These are phyloP conservation scores for Syzygium aqueum DNA, from an alignment of 345 rosid genomes.

Conservation along the genomic window DNA sequence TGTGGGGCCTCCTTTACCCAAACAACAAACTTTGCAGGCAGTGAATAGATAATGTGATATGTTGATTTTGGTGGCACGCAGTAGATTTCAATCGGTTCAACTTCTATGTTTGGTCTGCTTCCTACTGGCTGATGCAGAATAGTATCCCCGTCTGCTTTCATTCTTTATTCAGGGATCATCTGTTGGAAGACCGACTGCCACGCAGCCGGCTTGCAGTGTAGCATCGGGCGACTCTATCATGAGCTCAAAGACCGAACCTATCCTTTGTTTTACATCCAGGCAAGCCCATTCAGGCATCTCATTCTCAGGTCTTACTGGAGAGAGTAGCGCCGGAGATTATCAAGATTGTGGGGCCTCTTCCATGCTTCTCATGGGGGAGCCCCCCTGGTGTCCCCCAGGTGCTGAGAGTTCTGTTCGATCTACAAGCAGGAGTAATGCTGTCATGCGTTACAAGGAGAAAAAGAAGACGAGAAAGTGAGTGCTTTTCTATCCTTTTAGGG, in stretches of 20 bases:
- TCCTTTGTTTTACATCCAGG: conserved; percentile 44
- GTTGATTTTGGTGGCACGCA: background rate
- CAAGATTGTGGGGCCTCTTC: conserved; percentile 93
- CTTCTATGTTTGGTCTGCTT: background rate
- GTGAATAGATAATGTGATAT: background rate
- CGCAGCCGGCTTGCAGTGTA: conserved; percentile 62
- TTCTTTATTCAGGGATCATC: conserved; percentile 36
- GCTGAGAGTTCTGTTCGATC: conserved; percentile 48
- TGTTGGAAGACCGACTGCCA: conserved; percentile 31
- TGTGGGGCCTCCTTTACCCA: background rate
- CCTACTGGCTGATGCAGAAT: background rate
- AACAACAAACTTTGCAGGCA: background rate
- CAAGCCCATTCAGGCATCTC: conserved; percentile 68
- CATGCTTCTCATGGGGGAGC: conserved; percentile 70
- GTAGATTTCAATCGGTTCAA: background rate
- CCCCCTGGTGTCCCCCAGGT: conserved; percentile 76
- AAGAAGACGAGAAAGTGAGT: conserved; percentile 91
- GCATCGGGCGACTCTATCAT: conserved; percentile 81
- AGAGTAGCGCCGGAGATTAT: conserved; percentile 63
- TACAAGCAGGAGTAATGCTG: conserved; percentile 64
- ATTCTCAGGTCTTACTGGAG: conserved; percentile 91
- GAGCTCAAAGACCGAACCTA: conserved; percentile 88
- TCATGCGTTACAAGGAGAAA: conserved; percentile 93
- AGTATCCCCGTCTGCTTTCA: background rate
- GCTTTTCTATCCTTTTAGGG: background rate